Conservation (phyloP, 768 basidiomycete species). For the Pleurotus sapidus region DNA sequence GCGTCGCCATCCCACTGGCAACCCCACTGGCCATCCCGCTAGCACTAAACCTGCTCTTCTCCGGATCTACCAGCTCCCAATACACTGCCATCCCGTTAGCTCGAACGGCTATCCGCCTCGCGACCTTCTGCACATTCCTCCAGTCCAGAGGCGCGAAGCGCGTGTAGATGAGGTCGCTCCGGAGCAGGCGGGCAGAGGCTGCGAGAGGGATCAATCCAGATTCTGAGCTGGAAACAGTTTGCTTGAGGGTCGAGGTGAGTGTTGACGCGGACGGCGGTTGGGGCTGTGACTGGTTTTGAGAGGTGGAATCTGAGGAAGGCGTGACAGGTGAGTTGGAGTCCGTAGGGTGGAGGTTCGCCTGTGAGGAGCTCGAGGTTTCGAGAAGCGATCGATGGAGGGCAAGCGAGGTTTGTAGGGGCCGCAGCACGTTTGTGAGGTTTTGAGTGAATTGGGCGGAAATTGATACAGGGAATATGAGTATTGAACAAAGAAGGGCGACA, state of each 20-base stretch:
- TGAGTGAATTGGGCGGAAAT: conserved; percentile 57
- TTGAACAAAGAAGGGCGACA: conserved; percentile 47
- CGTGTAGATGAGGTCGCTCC: conserved; percentile 56
- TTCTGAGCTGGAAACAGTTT: conserved; percentile 38
- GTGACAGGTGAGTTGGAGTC: conserved; percentile 10
- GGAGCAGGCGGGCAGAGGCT: conserved; percentile 48
- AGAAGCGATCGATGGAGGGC: conserved; percentile 46
- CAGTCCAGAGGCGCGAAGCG: conserved; percentile 62
- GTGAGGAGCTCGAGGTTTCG: conserved; percentile 7
- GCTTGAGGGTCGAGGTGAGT: conserved; percentile 26
- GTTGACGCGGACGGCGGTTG: conserved; percentile 17
- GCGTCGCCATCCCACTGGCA: conserved; percentile 15
- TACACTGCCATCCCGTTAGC: conserved; percentile 64
- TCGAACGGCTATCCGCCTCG: conserved; percentile 49
- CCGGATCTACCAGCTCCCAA: conserved; percentile 62
- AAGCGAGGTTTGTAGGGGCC: conserved; percentile 44
- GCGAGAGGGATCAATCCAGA: conserved; percentile 49
- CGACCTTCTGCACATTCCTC: conserved; percentile 41
- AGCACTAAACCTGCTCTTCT: conserved; percentile 51
- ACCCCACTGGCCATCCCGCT: conserved; percentile 11
- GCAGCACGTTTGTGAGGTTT: conserved; percentile 43
- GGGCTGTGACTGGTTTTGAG: conserved; percentile 14
- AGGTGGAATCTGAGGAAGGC: conserved; percentile 26
- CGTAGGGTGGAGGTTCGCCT: too few relatives aligned
- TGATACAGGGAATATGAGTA: conserved; percentile 61